Base-by-base conservation (phyloP, 2,329 filamentous ascomycete species). In the Cladosporium sp. region DNA sequence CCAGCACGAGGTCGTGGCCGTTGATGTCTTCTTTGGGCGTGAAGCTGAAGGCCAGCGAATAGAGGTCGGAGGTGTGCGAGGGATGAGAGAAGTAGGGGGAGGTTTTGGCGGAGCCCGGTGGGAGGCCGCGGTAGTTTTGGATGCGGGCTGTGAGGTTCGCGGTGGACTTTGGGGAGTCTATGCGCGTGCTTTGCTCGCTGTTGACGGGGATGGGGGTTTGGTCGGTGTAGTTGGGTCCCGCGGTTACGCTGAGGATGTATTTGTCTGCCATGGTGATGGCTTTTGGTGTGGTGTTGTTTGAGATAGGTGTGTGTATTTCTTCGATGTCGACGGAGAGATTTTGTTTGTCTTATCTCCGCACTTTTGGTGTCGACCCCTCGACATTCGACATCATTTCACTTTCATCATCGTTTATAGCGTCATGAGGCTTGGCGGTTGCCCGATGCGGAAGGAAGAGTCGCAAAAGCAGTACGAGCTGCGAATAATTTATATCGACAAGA, bases 41-140 rank as follows among this genome's bases (percentile, higher is more conserved):
- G 67, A 96, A 88, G 39, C 80, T 78, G 64, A 95, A 85, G 27
- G 81, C 78, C 60, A 97, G 89, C 60, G 84, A 88, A 74, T 96
- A 96, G 65, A 89, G 86, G 68, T 96, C 91, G 55, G 76, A 73
- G 18, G 72, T 73, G 66, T 95, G 90, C 15, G 80, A 77, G 5
- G 83, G 79, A 5, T 80, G 72, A 12, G 77, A 73, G 74, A 97
- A 96, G 72, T 96, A 96, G 1, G 83, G 71, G 7, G 84, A 87
- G 0, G 85, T 85, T 11, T 55, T 51, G 0, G 88, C 86, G 1
- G 87, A 88, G 57, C 72, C 69, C 39, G 75, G 70, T 1, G 90
- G 88, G n/a, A 92, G 76, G n/a, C 90, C 74, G 43, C 75, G 73
- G 59, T 78, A 83, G 62, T 79, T 76, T 58, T 81, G 81, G 43